Base-by-base conservation (phyloP, 2,329 filamentous ascomycete species). In the Exophiala viscosa region DNA sequence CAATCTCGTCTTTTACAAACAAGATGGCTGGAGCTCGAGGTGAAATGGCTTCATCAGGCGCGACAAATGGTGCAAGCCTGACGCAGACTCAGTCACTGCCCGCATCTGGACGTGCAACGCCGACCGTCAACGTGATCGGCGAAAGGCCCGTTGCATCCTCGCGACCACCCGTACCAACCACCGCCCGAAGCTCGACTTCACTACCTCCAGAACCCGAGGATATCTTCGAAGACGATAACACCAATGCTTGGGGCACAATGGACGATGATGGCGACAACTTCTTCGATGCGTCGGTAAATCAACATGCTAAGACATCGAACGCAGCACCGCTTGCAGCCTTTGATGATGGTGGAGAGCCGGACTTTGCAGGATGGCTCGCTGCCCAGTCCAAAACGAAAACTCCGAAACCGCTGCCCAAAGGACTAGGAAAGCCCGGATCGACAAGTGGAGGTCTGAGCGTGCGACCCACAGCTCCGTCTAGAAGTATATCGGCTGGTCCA, bases 1-100 rank as follows among this genome's bases (percentile, higher is more conserved):
- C 93, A 1, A 96, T 99, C 49, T 97, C 93, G 0, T 96, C 90
- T 1, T 99, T 99, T 67, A 97, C 93, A 1, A 97, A 97, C 71
- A 96, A 96, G 65, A 69, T 97, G 10, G 85, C 89, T 1, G 73
- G 87, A 0, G 90, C 90, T 0, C 87, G 87, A 7, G 93, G 93
- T 14, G 87, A 96, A 52, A 99, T 99, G 58, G 79, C 92, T 65
- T 73, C 83, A 10, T 73, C 78, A 14, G 70, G 45, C 17, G 31
- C 55, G 13, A 76, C 48, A 77, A 74, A 71, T 47, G 61, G 59
- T 2, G 33, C 53, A 9, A 14, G 42, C 23, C 57, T 63, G 40
- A 48, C 61, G 20, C 73, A 77, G 18, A 70, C 78, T 32, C 72
- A 75, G 7, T 80, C 77, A 15, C 71, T 78, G 5, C 77, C 78